These are phyloP conservation scores for Bremia lactucae DNA, from an alignment of 352 stramenopile genomes.

Conservation along the genomic window DNA sequence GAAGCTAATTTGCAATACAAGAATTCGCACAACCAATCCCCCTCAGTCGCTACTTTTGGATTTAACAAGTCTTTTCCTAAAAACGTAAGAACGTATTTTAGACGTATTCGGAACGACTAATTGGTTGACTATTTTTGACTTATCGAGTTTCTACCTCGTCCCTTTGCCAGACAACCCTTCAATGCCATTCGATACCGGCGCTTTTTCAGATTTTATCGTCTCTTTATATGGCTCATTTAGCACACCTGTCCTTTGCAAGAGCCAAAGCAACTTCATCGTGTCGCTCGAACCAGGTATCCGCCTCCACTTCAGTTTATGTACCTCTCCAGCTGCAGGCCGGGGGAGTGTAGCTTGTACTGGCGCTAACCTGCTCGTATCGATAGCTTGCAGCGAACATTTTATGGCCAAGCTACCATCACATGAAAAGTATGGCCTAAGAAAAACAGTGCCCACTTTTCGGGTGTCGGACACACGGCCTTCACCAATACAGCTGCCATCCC, in stretches of 20 bases:
- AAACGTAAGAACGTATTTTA: no score
- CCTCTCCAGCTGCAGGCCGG: constrained; percentile 28
- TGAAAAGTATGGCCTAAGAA: constrained; percentile 65
- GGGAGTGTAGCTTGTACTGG: constrained; percentile 27
- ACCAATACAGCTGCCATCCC: constrained; percentile 76
- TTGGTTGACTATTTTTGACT: no score
- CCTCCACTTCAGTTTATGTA: constrained; percentile 64
- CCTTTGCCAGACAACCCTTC: constrained; percentile 1
- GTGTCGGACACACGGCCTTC: constrained; percentile 76
- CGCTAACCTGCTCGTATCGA: constrained; percentile 35
- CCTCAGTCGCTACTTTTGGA: no score
- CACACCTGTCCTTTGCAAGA: constrained; percentile 56
- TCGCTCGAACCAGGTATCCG: constrained; percentile 72
- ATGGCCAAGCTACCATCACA: constrained; percentile 41
- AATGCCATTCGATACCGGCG: constrained; percentile 20
- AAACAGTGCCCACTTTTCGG: constrained; percentile 50
- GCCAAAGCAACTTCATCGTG: constrained; percentile 54
- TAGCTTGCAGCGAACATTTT: constrained; percentile 60
- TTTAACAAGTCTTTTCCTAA: no score
- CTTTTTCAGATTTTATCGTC: constrained; percentile 7
- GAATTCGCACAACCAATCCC: no score
- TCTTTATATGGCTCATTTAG: constrained; percentile 17
- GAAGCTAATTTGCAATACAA: no score
- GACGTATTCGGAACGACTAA: no score
- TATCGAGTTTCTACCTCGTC: no score